Percentiles rank a stretch among this genome's conserved stretches.
These are phyloP conservation scores for Tripterygium wilfordii DNA, from an alignment of 177 flowering plant genomes.

Conservation along the genomic window DNA sequence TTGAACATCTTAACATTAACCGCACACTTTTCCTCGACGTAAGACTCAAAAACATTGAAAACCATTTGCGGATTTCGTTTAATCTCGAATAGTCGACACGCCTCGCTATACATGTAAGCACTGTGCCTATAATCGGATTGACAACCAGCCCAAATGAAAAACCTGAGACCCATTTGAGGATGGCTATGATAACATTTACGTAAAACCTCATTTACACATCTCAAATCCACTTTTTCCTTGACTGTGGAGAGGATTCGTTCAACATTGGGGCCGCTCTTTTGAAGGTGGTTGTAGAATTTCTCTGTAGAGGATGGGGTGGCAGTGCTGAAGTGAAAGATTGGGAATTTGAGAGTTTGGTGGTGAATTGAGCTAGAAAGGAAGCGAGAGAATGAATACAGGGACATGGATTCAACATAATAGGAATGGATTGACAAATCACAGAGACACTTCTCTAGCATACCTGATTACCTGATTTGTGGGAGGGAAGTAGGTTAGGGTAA, in stretches of 20 bases:
- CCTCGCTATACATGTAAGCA: slow-evolving; percentile 40
- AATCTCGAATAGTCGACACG: slow-evolving; percentile 45
- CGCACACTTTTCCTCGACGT: slow-evolving; percentile 37
- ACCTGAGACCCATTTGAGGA: slow-evolving; percentile 51
- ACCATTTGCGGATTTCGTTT: slow-evolving; percentile 28
- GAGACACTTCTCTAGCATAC: too few species aligned
- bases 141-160: slow-evolving; percentile 80
- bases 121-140: slow-evolving; percentile 65
- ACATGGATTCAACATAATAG: too few species aligned
- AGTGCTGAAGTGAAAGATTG: slow-evolving; percentile 5
- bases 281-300: slow-evolving; percentile 37
- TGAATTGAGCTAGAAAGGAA: slow-evolving; percentile 4
- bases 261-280: slow-evolving; percentile 21
- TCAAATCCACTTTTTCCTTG: slow-evolving; percentile 30
- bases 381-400: slow-evolving; percentile 9
- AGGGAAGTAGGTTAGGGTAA: too few species aligned
- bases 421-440: too few species aligned
- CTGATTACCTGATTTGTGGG: too few species aligned
- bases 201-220: slow-evolving; percentile 37
- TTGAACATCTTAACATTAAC: slow-evolving; percentile 52
- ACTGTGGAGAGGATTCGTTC: slow-evolving; percentile 43
- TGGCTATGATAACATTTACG: slow-evolving; percentile 26
- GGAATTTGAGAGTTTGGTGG: slow-evolving; percentile 2
- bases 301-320: slow-evolving; percentile 28
- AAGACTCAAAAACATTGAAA: slow-evolving; percentile 44